Evolutionary conservation across 164 flowering plant species (phyloP).

Genomic region (Macadamia integrifolia): DNA sequence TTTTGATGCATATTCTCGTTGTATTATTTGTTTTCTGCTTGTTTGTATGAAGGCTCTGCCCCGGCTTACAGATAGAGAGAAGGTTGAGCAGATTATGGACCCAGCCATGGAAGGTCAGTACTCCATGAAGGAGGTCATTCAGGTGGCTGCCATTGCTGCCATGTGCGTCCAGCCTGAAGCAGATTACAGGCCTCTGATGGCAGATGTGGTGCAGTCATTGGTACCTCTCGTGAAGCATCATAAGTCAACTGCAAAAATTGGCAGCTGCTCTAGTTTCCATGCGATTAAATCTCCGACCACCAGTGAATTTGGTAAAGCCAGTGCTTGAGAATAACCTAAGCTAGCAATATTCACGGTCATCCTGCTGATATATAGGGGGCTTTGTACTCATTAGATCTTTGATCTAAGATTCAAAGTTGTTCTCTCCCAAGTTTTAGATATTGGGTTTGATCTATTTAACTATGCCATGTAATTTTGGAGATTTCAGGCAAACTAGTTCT

Average conservation of each 20-base stretch:
- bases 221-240: constrained; percentile 71
- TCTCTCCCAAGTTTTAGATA: too few relatives aligned
- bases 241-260: constrained; percentile 40
- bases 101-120: constrained; percentile 86
- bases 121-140: constrained; percentile 83
- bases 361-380: background rate
- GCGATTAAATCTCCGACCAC: constrained; percentile 34
- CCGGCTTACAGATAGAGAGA: constrained; percentile 73
- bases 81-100: constrained; percentile 85
- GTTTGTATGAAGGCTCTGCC: constrained; percentile 65
- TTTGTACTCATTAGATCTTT: background rate
- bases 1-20: background rate
- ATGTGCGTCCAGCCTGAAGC: constrained; percentile 97
- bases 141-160: constrained; percentile 98
- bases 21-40: background rate
- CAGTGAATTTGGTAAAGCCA: constrained; percentile 12
- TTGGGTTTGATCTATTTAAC: too few relatives aligned
- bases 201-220: constrained; percentile 91
- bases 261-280: constrained; percentile 45
- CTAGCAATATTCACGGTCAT: background rate
- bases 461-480: too few relatives aligned
- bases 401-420: background rate
- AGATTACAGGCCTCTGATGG: constrained; percentile 94
- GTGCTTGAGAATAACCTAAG: background rate
- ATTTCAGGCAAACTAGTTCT: too few relatives aligned